These are phyloP conservation scores for Sporothrix brasiliensis DNA, from an alignment of 2,329 filamentous ascomycete genomes.

Conservation along the genomic window DNA sequence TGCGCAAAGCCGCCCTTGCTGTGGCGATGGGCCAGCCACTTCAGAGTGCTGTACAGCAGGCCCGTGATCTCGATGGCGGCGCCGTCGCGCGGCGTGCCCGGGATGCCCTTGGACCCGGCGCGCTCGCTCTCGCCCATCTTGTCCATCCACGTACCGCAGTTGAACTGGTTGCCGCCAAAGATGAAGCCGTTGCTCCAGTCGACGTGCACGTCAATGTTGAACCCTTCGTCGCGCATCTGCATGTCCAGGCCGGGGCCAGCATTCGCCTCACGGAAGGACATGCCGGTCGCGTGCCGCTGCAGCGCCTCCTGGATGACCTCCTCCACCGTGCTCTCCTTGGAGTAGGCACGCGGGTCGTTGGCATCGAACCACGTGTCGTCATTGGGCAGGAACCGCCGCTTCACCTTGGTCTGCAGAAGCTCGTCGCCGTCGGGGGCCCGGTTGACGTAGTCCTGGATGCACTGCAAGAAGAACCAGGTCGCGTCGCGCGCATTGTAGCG, in stretches of 20 bases:
- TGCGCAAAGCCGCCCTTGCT: slow-evolving; percentile 71
- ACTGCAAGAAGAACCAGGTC: slow-evolving; percentile 96
- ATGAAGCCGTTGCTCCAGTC: slow-evolving; percentile 92
- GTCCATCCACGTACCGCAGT: slow-evolving; percentile 99
- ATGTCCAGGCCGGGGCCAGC: slow-evolving; percentile 84
- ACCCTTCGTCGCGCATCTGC: slow-evolving; percentile 91
- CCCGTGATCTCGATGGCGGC: slow-evolving; percentile 95
- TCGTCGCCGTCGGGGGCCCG: slow-evolving; percentile 76
- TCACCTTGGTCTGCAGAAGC: slow-evolving; percentile 75
- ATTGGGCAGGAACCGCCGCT: slow-evolving; percentile 87
- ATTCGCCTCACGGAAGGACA: slow-evolving; percentile 93
- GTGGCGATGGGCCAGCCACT: slow-evolving; percentile 73
- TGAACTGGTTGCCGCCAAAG: slow-evolving; percentile 89
- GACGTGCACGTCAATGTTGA: slow-evolving; percentile 86
- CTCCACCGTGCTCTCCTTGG: slow-evolving; percentile 76
- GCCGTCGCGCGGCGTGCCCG: slow-evolving; percentile 94
- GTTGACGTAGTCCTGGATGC: slow-evolving; percentile 87
- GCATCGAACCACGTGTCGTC: slow-evolving; percentile 92
- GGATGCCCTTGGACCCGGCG: slow-evolving; percentile 88
- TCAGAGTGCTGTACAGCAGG: slow-evolving; percentile 83
- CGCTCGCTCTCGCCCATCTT: slow-evolving; percentile 99
- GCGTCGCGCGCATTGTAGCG: slow-evolving; percentile 96
- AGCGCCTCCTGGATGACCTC: slow-evolving; percentile 93
- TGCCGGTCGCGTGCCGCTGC: slow-evolving; percentile 84
- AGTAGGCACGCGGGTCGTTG: slow-evolving; percentile 83